Percentiles rank a stretch among this genome's conserved stretches.
phyloP scores from a whole-genome alignment of 805 yeast genomes.

The Millerozyma miso region DNA sequence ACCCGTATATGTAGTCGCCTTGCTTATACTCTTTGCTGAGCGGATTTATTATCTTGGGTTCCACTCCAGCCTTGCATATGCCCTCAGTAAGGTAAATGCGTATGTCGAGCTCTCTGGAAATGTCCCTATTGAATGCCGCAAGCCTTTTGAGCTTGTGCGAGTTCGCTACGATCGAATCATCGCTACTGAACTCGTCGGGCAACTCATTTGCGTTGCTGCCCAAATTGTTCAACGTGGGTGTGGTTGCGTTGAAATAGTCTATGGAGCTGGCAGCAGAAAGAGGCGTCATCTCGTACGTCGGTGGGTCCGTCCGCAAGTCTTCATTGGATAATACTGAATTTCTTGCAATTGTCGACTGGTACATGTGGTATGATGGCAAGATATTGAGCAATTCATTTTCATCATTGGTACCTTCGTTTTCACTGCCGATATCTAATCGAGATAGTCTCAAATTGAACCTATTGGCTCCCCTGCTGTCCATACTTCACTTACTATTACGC shows the following conservation, averaged over 20 bases:
- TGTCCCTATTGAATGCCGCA: constrained; percentile 24
- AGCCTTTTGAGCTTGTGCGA: constrained; percentile 29
- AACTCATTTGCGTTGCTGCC: constrained; percentile 7
- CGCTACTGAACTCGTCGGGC: constrained; percentile 13
- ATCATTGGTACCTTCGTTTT: constrained; percentile 1
- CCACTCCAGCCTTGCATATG: constrained; percentile 29
- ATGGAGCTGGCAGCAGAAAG: constrained; percentile 10
- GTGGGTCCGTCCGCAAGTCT: constrained; percentile 26
- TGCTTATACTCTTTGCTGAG: constrained; percentile 28
- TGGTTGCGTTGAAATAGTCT: constrained; percentile 18
- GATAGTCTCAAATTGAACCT: constrained; percentile 17
- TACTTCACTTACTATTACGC: constrained; percentile 1
- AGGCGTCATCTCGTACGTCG: constrained; percentile 30
- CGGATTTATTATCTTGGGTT: constrained; percentile 28
- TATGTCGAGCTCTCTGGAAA: constrained; percentile 23
- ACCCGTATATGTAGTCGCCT: constrained; percentile 36
- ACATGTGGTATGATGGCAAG: constrained; percentile 39
- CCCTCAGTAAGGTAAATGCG: constrained; percentile 30
- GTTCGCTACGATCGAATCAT: constrained; percentile 34
- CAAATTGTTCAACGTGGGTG: constrained; percentile 8
- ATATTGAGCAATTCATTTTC: constrained; percentile 29
- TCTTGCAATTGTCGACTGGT: constrained; percentile 34
- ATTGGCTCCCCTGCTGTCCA: constrained; percentile 14
- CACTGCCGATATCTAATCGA: constrained; percentile 7
- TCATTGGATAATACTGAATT: constrained; percentile 28